Evolutionary conservation across 768 basidiomycete species (phyloP), one percentile per base, ranked within the genome.

Genomic region (Suillus hirtellus): DNA sequence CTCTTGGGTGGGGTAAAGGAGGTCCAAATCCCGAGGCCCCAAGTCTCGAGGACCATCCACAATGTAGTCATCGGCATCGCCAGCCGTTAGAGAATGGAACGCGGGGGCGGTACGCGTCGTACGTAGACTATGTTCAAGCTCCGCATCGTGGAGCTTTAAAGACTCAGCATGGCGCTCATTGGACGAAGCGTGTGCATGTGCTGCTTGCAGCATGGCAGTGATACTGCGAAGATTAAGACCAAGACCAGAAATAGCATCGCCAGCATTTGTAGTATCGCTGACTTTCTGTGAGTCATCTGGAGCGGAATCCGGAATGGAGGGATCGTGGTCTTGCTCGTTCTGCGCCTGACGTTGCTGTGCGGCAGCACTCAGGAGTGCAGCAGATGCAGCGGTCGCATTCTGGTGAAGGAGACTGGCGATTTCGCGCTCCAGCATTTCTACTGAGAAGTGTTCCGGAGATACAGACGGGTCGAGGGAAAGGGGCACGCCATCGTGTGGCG

Each of bases 181-280:
- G 65, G 83, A 82, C 15, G 79, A 75, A 37, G 80, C 82, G 46
- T 84, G 86, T 4, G 86, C 86, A 58, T 90, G 88, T 10, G 88
- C 92, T 60, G 89, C 91, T 66, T 92, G 89, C 37, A 93, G 78
- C 67, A 92, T 88, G 55, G 90, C 90, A n/a, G 88, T 90, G 55
- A 93, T 83, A 4, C 86, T 84, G 66, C 80, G 84, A 47, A 90
- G 73, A 69, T 83, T 84, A 50, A 89, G 76, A 42, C 82, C 81
- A n/a, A 88, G 74, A 55, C 81, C 79, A 11, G 77, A 44, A 15
- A 72, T 68, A 60, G 58, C 40, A 59, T 64, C 64, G 60, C 54
- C 56, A 17, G 61, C 34, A 19, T 61, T 61, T 27, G 40, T 19
- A n/a, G 6, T 31, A 27, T 58, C 56, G 40, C 56, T 27, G 27